A percentile compares a stretch with the other conserved stretches of the same genome.
phyloP scores from a whole-genome alignment of 1,284 basidiomycete species.

The Ceratobasidium sp. region DNA sequence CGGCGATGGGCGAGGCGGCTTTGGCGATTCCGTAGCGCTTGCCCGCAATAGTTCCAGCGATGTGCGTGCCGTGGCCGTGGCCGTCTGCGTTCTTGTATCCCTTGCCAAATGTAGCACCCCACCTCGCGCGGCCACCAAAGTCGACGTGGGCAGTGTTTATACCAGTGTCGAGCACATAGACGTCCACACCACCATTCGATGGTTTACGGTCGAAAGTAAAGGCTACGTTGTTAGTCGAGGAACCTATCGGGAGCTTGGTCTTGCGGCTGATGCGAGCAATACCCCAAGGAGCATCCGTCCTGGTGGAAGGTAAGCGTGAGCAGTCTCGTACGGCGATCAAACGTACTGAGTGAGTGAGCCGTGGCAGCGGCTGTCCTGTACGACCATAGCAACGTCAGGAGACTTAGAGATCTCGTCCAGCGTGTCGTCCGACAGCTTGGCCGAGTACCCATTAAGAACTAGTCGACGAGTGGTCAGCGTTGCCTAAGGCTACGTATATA shows the following conservation, averaged over 20 bases:
- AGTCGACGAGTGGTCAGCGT: not conserved
- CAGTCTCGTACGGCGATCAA: not conserved
- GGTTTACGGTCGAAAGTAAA: conserved; percentile 26
- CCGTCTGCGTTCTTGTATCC: conserved; percentile 59
- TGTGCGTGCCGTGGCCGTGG: conserved; percentile 48
- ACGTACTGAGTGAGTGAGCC: conserved; percentile 17
- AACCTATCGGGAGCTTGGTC: conserved; percentile 13
- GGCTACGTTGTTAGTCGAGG: not conserved
- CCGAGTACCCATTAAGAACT: conserved; percentile 44
- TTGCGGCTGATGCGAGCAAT: conserved; percentile 35
- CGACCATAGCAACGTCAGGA: conserved; percentile 46
- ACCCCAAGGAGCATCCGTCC: conserved; percentile 34
- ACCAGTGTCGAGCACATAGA: conserved; percentile 61
- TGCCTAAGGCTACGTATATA: too few relatives aligned
- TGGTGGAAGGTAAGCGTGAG: not conserved
- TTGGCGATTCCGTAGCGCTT: conserved; percentile 95
- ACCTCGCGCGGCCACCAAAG: conserved; percentile 69
- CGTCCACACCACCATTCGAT: conserved; percentile 68
- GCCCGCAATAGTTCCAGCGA: conserved; percentile 63
- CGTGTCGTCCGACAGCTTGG: conserved; percentile 40
- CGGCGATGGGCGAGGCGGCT: conserved; percentile 91
- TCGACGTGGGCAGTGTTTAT: conserved; percentile 68
- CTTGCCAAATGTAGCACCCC: conserved; percentile 69
- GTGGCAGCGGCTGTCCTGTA: conserved; percentile 18
- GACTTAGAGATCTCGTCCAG: conserved; percentile 31